Evolutionary conservation across 495 filamentous ascomycete genomes (phyloP).

Genomic region (Penicillium macrosclerotiorum): DNA sequence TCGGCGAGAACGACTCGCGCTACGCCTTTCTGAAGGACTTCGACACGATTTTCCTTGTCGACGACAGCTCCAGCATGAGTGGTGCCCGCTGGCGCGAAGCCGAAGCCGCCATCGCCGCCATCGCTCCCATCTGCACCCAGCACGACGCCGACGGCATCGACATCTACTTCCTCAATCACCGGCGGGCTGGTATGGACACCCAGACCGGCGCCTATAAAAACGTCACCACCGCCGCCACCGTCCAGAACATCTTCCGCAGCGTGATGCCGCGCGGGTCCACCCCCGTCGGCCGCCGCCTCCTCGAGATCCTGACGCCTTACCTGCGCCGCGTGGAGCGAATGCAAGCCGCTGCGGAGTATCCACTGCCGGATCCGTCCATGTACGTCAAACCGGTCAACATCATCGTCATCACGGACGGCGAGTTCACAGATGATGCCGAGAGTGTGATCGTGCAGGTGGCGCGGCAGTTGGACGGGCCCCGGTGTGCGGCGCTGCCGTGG

Average conservation of each 20-base stretch:
- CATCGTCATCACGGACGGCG: constrained; percentile 91
- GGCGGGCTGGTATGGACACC: constrained; percentile 12
- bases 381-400: constrained; percentile 81
- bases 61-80: constrained; percentile 90
- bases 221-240: constrained; percentile 48
- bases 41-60: constrained; percentile 91
- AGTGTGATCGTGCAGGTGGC: constrained; percentile 65
- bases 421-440: constrained; percentile 79
- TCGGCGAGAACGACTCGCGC: constrained; percentile 32
- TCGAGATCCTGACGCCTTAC: constrained; percentile 74
- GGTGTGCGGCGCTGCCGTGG: constrained; percentile 68
- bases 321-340: constrained; percentile 42
- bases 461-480: constrained; percentile 59
- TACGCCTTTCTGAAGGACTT: constrained; percentile 85
- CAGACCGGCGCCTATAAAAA: constrained; percentile 50
- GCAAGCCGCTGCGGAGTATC: constrained; percentile 37
- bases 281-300: constrained; percentile 70
- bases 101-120: constrained; percentile 64
- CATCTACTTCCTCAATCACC: constrained; percentile 85
- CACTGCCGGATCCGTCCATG: neutral
- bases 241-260: constrained; percentile 64
- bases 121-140: constrained; percentile 80
- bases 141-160: constrained; percentile 92
- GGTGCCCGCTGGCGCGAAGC: constrained; percentile 76
- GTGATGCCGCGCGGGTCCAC: constrained; percentile 68